phyloP scores from a whole-genome alignment of 768 basidiomycete species.

The Amanita polypyramis region DNA sequence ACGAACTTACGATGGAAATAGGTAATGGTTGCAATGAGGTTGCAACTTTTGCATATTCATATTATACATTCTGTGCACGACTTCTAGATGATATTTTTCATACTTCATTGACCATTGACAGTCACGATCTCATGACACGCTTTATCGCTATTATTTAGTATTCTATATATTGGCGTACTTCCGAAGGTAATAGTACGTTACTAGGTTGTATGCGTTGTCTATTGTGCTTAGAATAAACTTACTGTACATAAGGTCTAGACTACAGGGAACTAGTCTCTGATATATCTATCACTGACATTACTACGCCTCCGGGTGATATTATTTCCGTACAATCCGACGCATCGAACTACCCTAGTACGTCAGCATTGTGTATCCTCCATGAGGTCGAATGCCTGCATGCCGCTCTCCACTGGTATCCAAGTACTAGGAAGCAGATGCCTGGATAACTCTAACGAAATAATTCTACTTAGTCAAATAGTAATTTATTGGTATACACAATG shows the following conservation, averaged over 20 bases:
- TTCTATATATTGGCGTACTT: neutral
- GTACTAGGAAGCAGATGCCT: no score
- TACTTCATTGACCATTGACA: neutral
- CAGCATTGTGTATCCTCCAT: no score
- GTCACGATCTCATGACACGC: constrained; percentile 7
- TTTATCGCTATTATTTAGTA: constrained; percentile 6
- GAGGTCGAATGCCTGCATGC: no score
- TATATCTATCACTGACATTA: no score
- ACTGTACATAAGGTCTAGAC: neutral
- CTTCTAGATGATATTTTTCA: neutral
- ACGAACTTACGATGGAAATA: no score
- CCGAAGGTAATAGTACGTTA: neutral
- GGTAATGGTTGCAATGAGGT: neutral
- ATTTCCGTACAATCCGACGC: no score
- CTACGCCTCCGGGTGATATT: no score
- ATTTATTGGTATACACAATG: neutral
- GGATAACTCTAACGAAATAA: no score
- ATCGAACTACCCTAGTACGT: no score
- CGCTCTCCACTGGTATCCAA: no score
- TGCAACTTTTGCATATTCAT: neutral
- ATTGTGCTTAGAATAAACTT: neutral
- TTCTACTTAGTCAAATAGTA: neutral
- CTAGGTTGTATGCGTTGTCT: neutral
- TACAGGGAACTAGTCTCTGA: no score
- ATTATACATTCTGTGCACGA: neutral